phyloP scores from a whole-genome alignment of 352 stramenopile genomes.

The Pythium sukuiense region DNA sequence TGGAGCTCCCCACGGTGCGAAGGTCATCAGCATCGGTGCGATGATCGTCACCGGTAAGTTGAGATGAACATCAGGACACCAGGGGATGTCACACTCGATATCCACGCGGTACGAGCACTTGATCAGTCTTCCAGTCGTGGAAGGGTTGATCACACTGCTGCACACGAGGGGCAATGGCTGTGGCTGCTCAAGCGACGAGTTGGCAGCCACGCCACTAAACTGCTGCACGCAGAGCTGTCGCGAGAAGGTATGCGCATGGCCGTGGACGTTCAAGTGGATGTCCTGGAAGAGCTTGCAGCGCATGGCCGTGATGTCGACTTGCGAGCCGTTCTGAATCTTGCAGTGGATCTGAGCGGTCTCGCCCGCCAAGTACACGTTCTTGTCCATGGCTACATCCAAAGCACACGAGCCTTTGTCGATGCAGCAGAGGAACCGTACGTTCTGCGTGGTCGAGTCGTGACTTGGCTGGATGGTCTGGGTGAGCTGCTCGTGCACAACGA shows the following conservation, averaged over 20 bases:
- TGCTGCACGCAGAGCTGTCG: constrained; percentile 21
- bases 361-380: constrained; percentile 35
- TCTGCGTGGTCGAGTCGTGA: constrained; percentile 31
- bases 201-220: constrained; percentile 26
- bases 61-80: constrained; percentile 39
- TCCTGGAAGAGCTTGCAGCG: constrained; percentile 33
- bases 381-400: constrained; percentile 37
- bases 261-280: constrained; percentile 23
- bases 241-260: constrained; percentile 12
- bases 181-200: constrained; percentile 18
- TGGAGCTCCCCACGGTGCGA: background rate
- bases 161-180: constrained; percentile 32
- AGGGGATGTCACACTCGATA: constrained; percentile 43
- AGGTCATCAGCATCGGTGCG: constrained; percentile 17
- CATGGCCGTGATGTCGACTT: constrained; percentile 34
- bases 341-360: constrained; percentile 36
- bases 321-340: constrained; percentile 38
- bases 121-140: constrained; percentile 32
- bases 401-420: constrained; percentile 39
- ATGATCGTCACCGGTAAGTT: constrained; percentile 30
- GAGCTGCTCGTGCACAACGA: constrained; percentile 38
- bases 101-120: constrained; percentile 36
- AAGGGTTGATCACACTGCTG: constrained; percentile 29
- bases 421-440: constrained; percentile 40
- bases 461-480: constrained; percentile 26